phyloP scores from a whole-genome alignment of 176 grass and related monocot species.

The Zea luxurians region DNA sequence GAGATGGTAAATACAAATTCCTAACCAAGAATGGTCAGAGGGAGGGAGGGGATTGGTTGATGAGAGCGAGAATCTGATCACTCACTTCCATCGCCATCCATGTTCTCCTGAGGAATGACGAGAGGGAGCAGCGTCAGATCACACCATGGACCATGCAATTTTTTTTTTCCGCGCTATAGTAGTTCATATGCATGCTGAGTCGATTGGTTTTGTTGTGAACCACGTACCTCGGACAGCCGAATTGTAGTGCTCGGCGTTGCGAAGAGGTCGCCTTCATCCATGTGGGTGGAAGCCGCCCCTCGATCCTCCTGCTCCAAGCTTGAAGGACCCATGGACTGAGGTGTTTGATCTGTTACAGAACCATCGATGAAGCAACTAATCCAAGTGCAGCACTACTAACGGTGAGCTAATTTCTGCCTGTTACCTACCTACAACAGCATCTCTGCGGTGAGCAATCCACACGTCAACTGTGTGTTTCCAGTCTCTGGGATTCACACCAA shows the following conservation, averaged over 20 bases:
- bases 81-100: conserved; percentile 71
- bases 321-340: conserved; percentile 57
- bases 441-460: conserved; percentile 55
- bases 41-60: not conserved
- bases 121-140: conserved; percentile 48
- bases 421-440: conserved; percentile 59
- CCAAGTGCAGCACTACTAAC: not conserved
- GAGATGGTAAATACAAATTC: conserved; percentile 15
- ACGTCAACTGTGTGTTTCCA: conserved; percentile 78
- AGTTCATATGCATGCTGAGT: not conserved
- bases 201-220: not conserved
- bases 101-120: conserved; percentile 37
- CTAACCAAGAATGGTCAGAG: not conserved
- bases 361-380: not conserved
- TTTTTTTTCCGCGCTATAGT: too few species aligned
- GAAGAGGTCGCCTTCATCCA: conserved; percentile 55
- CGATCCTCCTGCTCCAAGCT: conserved; percentile 55
- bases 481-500: conserved; percentile 48
- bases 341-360: conserved; percentile 54
- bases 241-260: conserved; percentile 61
- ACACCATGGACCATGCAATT: not conserved
- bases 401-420: conserved; percentile 18
- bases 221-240: conserved; percentile 59
- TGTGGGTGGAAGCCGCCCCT: conserved; percentile 44
- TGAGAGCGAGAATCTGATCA: conserved; percentile 2